These are phyloP conservation scores for Kwoniella sp. DNA, from an alignment of 768 basidiomycete genomes.

Conservation along the genomic window DNA sequence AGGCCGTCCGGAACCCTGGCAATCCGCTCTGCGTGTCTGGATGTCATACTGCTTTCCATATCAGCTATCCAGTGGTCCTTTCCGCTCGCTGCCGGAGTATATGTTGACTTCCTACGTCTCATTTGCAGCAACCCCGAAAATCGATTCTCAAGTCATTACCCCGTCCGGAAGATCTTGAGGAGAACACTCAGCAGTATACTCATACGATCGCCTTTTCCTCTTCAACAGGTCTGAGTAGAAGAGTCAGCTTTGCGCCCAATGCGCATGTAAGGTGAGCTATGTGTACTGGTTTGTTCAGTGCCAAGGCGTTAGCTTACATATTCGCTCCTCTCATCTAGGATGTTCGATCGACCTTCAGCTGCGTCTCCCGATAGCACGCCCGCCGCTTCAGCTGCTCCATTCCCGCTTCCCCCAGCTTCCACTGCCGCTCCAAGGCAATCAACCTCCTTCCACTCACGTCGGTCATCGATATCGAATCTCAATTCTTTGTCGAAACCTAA, in stretches of 20 bases:
- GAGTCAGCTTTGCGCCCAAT: slow-evolving; percentile 52
- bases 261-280: slow-evolving; percentile 48
- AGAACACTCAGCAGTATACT: slow-evolving; percentile 24
- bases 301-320: too few species aligned
- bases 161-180: slow-evolving; percentile 21
- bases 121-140: slow-evolving; percentile 48
- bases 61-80: too few species aligned
- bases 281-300: too few species aligned
- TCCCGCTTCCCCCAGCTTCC: slow-evolving; percentile 11
- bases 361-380: slow-evolving; percentile 17
- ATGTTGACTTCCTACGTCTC: not conserved
- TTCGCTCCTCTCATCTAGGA: not conserved
- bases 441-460: slow-evolving; percentile 23
- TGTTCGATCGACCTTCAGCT: not conserved
- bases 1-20: too few species aligned
- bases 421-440: slow-evolving; percentile 5
- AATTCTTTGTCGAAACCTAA: slow-evolving; percentile 21
- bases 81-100: too few species aligned
- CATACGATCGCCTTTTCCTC: slow-evolving; percentile 40
- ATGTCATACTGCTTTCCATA: too few species aligned
- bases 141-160: slow-evolving; percentile 45
- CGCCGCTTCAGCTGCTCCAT: slow-evolving; percentile 14
- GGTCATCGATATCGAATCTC: slow-evolving; percentile 37
- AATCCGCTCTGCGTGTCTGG: too few species aligned
- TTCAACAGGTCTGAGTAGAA: slow-evolving; percentile 25